Evolutionary conservation across 257 asterid species (phyloP).

Genomic region (Craterostigma plantagineum): DNA sequence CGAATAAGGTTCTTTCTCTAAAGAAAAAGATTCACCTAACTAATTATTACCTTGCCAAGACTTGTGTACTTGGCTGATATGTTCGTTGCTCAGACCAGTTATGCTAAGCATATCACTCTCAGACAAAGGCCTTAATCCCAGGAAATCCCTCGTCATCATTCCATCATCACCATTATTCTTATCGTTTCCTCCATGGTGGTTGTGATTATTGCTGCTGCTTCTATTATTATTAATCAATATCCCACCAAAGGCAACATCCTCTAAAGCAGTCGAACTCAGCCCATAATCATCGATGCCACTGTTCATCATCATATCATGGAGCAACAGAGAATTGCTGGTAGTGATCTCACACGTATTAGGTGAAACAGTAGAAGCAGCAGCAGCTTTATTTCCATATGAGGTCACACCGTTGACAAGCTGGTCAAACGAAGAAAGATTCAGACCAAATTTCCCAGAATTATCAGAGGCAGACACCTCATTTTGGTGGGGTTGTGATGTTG

Average conservation of each 20-base stretch:
- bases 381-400: conserved; percentile 32
- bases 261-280: conserved; percentile 20
- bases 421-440: conserved; percentile 38
- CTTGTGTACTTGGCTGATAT: too few species aligned
- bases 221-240: conserved; percentile 2
- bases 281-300: conserved; percentile 8
- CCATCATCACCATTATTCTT: conserved; percentile 13
- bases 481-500: conserved; percentile 34
- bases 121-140: conserved; percentile 44
- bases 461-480: conserved; percentile 45
- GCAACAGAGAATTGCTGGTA: conserved; percentile 5
- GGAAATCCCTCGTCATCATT: conserved; percentile 38
- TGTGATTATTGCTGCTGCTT: too few species aligned
- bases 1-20: too few species aligned
- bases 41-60: background rate
- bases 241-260: conserved; percentile 19
- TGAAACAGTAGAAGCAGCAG: conserved; percentile 7
- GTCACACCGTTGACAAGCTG: conserved; percentile 28
- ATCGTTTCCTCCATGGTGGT: background rate
- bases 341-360: background rate
- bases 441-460: conserved; percentile 29
- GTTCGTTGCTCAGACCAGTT: too few species aligned
- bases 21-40: too few species aligned
- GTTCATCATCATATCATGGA: conserved; percentile 26
- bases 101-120: conserved; percentile 26